Conservation (phyloP, 1,284 basidiomycete species). For the Puccinia hordei region DNA sequence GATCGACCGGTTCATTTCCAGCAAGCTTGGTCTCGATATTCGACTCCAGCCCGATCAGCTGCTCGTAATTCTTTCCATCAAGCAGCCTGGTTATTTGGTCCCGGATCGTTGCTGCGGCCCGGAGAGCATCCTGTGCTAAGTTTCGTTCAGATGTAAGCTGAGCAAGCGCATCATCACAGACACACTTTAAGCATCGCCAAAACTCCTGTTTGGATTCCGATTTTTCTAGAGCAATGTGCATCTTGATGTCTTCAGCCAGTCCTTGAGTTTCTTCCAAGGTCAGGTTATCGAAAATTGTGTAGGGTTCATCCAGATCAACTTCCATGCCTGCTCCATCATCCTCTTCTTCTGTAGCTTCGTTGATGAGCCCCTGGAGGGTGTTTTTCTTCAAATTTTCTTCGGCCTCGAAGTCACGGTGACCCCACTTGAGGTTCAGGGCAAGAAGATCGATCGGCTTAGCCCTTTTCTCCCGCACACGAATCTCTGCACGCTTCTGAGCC, state of each 20-base stretch:
- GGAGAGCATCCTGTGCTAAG: conserved; percentile 62
- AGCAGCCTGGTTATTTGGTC: conserved; percentile 73
- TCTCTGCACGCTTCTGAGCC: conserved; percentile 83
- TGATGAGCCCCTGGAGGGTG: conserved; percentile 57
- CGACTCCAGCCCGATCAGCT: conserved; percentile 78
- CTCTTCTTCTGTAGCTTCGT: conserved; percentile 64
- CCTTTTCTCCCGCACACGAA: conserved; percentile 89
- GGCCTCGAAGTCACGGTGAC: conserved; percentile 58
- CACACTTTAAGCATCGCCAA: conserved; percentile 98
- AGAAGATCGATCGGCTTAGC: conserved; percentile 95
- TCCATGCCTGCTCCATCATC: conserved; percentile 85
- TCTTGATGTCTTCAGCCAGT: conserved; percentile 89
- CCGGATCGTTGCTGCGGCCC: conserved; percentile 73
- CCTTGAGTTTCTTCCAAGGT: conserved; percentile 85
- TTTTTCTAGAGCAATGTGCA: conserved; percentile 84
- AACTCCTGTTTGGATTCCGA: conserved; percentile 86
- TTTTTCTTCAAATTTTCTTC: conserved; percentile 56
- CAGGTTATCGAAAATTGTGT: conserved; percentile 90
- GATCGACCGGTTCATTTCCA: conserved; percentile 90
- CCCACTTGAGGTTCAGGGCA: conserved; percentile 82
- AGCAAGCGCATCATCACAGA: conserved; percentile 90
- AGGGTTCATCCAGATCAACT: conserved; percentile 97
- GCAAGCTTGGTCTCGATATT: conserved; percentile 83
- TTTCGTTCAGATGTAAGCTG: conserved; percentile 67
- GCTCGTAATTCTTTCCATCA: conserved; percentile 77